Evolutionary conservation across 1,284 basidiomycete genomes (phyloP).

Genomic region (Naganishia cerealis): DNA sequence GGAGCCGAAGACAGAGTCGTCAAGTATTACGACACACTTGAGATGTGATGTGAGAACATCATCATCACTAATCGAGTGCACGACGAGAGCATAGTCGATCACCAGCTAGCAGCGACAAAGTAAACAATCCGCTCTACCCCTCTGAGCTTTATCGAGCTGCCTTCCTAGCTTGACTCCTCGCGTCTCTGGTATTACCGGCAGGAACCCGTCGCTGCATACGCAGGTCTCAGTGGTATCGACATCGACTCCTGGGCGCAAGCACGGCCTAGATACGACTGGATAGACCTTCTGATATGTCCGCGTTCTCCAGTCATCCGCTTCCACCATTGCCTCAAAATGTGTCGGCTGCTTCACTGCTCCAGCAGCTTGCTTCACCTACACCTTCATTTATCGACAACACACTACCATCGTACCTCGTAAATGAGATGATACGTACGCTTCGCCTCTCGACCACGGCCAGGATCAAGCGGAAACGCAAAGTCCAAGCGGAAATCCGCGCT

Average conservation of each 20-base stretch:
- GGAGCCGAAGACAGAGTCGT: too few relatives aligned
- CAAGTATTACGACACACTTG: not conserved
- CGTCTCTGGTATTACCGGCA: not conserved
- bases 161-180: not conserved
- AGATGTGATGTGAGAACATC: not conserved
- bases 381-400: conserved; percentile 65
- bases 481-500: conserved; percentile 45
- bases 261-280: not conserved
- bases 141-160: not conserved
- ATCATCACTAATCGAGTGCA: not conserved
- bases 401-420: conserved; percentile 79
- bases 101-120: conserved; percentile 1
- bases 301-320: conserved; percentile 13
- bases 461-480: conserved; percentile 58
- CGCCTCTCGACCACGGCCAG: conserved; percentile 70
- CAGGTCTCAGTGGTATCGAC: not conserved
- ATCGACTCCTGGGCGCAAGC: not conserved
- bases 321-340: conserved; percentile 14
- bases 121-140: conserved; percentile 6
- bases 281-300: not conserved
- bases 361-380: conserved; percentile 38
- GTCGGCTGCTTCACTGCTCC: conserved; percentile 11
- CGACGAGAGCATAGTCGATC: conserved; percentile 4
- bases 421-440: conserved; percentile 72
- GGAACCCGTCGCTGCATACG: not conserved